A percentile compares a stretch with the other conserved stretches of the same genome.
Evolutionary conservation across 2,329 filamentous ascomycete genomes (phyloP).

Genomic region (Aspergillus hortae): DNA sequence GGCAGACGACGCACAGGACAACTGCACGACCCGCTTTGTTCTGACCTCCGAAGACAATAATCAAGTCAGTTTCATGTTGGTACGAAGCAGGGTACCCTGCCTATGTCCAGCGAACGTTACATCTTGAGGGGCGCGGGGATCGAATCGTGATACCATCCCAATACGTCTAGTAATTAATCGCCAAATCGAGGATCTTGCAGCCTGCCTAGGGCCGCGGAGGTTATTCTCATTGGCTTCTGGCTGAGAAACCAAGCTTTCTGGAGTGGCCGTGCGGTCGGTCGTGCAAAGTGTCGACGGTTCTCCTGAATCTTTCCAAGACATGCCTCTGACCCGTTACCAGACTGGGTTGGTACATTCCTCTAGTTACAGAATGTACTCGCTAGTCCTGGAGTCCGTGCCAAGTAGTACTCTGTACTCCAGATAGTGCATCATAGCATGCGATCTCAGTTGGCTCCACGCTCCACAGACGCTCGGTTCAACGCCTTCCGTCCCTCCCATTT

Average conservation of each 20-base stretch:
- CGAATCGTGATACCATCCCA: background rate
- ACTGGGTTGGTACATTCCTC: too few relatives aligned
- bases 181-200: slow-evolving; percentile 16
- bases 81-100: background rate
- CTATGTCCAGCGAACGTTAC: background rate
- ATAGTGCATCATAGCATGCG: too few relatives aligned
- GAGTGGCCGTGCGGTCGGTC: background rate
- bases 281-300: background rate
- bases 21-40: slow-evolving; percentile 1
- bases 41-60: background rate
- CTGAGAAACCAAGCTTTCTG: slow-evolving; percentile 18
- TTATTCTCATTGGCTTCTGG: slow-evolving; percentile 8
- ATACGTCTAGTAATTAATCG: slow-evolving; percentile 6
- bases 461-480: too few relatives aligned
- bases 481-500: too few relatives aligned
- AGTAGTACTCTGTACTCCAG: too few relatives aligned
- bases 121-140: background rate
- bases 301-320: too few relatives aligned
- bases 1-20: slow-evolving; percentile 5
- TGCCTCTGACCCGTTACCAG: too few relatives aligned
- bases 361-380: too few relatives aligned
- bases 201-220: background rate
- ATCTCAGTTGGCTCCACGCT: too few relatives aligned
- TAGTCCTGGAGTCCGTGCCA: too few relatives aligned
- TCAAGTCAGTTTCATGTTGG: slow-evolving; percentile 1